Evolutionary conservation across 257 asterid genomes (phyloP).

Genomic region (Fraxinus quadrangulata): DNA sequence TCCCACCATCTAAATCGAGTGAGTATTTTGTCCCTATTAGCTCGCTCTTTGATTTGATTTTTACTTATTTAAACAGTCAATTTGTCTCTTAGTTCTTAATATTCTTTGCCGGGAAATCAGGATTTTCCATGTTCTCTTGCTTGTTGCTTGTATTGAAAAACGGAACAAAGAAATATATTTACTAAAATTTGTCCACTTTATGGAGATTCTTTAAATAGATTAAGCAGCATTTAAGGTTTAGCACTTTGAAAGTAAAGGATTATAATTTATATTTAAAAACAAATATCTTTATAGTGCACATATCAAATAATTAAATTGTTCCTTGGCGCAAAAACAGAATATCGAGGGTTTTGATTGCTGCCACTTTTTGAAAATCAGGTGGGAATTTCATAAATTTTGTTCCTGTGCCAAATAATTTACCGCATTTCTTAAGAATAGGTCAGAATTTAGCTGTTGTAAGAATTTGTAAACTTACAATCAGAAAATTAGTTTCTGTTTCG

Average conservation of each 20-base stretch:
- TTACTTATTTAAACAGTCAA: neutral
- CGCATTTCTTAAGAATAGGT: neutral
- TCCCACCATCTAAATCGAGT: slow-evolving; percentile 36
- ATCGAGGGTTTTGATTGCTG: neutral
- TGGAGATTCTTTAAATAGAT: neutral
- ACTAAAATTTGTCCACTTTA: neutral
- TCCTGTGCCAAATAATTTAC: neutral
- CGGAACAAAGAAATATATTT: neutral
- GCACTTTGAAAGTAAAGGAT: slow-evolving; percentile 3
- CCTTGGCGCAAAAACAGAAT: neutral
- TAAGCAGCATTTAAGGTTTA: neutral
- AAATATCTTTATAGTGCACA: neutral
- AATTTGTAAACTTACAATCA: neutral
- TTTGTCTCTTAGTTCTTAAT: neutral
- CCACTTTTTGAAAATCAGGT: slow-evolving; percentile 2
- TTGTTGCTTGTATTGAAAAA: neutral
- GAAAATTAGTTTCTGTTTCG: neutral
- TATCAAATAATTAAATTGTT: neutral
- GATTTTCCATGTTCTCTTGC: slow-evolving; percentile 3
- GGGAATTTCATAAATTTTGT: slow-evolving; percentile 9
- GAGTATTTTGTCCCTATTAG: slow-evolving; percentile 13
- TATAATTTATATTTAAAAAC: neutral
- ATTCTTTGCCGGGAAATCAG: neutral
- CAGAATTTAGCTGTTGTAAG: neutral
- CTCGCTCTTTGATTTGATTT: neutral